phyloP scores from a whole-genome alignment of 345 rosid species.

The Aquilaria yunnanensis region DNA sequence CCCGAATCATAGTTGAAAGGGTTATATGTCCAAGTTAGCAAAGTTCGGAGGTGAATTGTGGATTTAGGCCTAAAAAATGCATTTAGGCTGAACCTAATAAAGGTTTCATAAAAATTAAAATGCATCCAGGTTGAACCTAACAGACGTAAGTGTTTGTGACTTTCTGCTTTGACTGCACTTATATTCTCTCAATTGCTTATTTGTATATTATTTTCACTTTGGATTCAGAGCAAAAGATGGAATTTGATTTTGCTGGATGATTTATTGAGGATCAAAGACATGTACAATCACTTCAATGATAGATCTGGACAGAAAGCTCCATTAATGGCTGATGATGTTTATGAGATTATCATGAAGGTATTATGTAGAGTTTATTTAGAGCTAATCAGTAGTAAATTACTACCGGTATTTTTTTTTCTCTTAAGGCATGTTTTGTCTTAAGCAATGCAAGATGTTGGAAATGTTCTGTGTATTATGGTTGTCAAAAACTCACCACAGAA shows the following conservation, averaged over 20 bases:
- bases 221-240: not conserved
- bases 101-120: too few relatives aligned
- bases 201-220: not conserved
- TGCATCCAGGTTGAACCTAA: slow-evolving; percentile 16
- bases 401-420: too few relatives aligned
- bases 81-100: not conserved
- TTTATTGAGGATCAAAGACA: slow-evolving; percentile 54
- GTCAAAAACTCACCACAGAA: too few relatives aligned
- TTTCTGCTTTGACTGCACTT: not conserved
- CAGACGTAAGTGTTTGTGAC: slow-evolving; percentile 58
- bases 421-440: too few relatives aligned
- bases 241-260: not conserved
- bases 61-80: too few relatives aligned
- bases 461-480: too few relatives aligned
- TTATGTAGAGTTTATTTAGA: not conserved
- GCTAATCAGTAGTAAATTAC: too few relatives aligned
- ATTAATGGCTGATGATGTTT: slow-evolving; percentile 77
- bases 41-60: too few relatives aligned
- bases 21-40: too few relatives aligned
- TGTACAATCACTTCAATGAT: slow-evolving; percentile 58
- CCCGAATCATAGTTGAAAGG: too few relatives aligned
- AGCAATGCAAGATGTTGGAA: too few relatives aligned
- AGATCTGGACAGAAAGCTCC: slow-evolving; percentile 71
- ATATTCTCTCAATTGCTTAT: not conserved
- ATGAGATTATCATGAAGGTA: slow-evolving; percentile 76